Conservation (phyloP, 106 monocot genomes). For the Dioscorea dumetorum region DNA sequence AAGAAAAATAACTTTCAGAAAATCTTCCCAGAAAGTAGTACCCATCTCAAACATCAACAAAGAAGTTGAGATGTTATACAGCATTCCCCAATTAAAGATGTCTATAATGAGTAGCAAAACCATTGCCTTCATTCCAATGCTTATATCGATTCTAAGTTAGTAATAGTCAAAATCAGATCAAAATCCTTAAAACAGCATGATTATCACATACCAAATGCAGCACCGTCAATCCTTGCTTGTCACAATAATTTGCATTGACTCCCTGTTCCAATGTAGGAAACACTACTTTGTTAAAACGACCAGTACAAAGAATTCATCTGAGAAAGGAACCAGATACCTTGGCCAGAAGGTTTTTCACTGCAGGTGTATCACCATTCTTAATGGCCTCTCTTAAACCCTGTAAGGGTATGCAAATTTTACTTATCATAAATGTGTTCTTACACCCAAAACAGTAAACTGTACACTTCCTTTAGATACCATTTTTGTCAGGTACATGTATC, state of each 20-base stretch:
- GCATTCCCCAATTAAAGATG: too few relatives aligned
- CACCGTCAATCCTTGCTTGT: slow-evolving; percentile 82
- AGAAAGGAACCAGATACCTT: slow-evolving; percentile 29
- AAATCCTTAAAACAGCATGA: not conserved
- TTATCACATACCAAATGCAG: slow-evolving; percentile 72
- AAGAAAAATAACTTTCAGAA: too few relatives aligned
- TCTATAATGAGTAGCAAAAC: too few relatives aligned
- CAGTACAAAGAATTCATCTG: not conserved
- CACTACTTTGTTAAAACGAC: not conserved
- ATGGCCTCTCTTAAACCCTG: slow-evolving; percentile 98
- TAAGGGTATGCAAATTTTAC: not conserved
- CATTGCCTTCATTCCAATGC: too few relatives aligned
- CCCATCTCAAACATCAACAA: too few relatives aligned
- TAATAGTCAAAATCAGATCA: too few relatives aligned
- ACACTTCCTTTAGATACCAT: not conserved
- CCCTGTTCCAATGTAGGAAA: slow-evolving; percentile 35
- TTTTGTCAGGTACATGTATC: not conserved
- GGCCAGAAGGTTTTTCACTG: slow-evolving; percentile 67
- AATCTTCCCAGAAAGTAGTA: too few relatives aligned
- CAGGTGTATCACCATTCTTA: slow-evolving; percentile 59
- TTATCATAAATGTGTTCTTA: not conserved
- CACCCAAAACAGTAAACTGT: not conserved
- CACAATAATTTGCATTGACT: slow-evolving; percentile 88
- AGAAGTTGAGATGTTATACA: too few relatives aligned
- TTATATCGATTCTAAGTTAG: too few relatives aligned